phyloP scores from a whole-genome alignment of 2,329 filamentous ascomycete genomes.

The Xylariaceae sp. region DNA sequence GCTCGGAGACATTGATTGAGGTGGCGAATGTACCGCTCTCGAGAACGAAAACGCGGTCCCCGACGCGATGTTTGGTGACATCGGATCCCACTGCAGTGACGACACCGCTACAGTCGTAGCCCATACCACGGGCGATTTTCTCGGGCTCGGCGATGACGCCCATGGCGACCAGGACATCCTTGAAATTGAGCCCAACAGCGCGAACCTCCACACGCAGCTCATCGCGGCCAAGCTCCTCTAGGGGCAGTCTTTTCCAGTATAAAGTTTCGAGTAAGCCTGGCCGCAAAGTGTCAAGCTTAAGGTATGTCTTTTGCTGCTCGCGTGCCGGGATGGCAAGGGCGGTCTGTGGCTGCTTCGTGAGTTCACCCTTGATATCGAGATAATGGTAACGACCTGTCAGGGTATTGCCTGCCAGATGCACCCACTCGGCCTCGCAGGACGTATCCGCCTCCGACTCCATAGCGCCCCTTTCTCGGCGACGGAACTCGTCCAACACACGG shows the following conservation, averaged over 20 bases:
- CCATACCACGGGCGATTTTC: neutral
- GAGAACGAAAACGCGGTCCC: constrained; percentile 7
- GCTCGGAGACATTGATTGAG: neutral
- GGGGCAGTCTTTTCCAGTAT: constrained; percentile 6
- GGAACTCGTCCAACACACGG: no score
- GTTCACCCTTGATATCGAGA: neutral
- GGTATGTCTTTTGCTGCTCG: neutral
- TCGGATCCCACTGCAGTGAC: constrained; percentile 3
- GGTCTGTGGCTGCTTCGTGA: neutral
- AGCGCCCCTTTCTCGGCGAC: no score
- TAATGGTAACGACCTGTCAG: neutral
- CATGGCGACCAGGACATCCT: neutral
- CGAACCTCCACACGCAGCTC: constrained; percentile 18
- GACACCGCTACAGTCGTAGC: constrained; percentile 5
- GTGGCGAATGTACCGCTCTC: neutral
- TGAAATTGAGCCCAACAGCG: neutral
- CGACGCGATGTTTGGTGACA: constrained; percentile 2
- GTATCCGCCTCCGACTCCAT: no score
- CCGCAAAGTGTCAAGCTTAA: constrained; percentile 3
- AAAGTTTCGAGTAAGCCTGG: constrained; percentile 17
- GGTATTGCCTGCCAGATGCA: no score
- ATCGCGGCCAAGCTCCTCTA: constrained; percentile 1
- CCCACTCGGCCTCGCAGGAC: no score
- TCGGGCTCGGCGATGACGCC: neutral
- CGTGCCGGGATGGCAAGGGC: neutral